These are phyloP conservation scores for Claviceps pusilla DNA, from an alignment of 2,329 filamentous ascomycete species.

Conservation along the genomic window DNA sequence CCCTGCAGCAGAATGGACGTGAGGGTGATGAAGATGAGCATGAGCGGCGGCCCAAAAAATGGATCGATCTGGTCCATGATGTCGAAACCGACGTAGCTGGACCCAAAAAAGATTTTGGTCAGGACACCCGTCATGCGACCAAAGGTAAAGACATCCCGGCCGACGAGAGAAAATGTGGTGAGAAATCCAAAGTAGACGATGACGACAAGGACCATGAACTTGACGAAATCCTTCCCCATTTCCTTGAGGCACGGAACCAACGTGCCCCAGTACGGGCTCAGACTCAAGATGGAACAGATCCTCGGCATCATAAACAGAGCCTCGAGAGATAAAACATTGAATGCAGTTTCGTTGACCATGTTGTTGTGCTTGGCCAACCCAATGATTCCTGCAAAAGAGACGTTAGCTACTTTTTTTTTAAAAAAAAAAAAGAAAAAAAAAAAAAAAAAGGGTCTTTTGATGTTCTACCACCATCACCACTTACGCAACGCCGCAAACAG, in stretches of 20 bases:
- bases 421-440: neutral
- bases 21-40: conserved; percentile 61
- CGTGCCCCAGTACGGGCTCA: conserved; percentile 83
- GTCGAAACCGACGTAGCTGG: conserved; percentile 59
- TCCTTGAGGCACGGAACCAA: conserved; percentile 81
- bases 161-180: conserved; percentile 69
- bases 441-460: neutral
- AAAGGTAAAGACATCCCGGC: conserved; percentile 52
- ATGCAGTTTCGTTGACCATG: conserved; percentile 59
- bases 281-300: conserved; percentile 71
- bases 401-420: neutral
- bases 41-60: conserved; percentile 44
- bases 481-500: conserved; percentile 58
- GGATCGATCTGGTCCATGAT: conserved; percentile 46
- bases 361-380: conserved; percentile 35
- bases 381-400: conserved; percentile 15
- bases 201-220: conserved; percentile 65
- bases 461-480: conserved; percentile 14
- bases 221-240: conserved; percentile 86
- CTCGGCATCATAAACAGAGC: conserved; percentile 81
- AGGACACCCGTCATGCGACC: conserved; percentile 59
- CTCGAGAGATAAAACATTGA: conserved; percentile 79
- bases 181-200: conserved; percentile 79
- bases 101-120: conserved; percentile 70
- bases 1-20: conserved; percentile 69